Base-by-base conservation (phyloP, 2,329 filamentous ascomycete genomes). In the Cercospora nicotianae region DNA sequence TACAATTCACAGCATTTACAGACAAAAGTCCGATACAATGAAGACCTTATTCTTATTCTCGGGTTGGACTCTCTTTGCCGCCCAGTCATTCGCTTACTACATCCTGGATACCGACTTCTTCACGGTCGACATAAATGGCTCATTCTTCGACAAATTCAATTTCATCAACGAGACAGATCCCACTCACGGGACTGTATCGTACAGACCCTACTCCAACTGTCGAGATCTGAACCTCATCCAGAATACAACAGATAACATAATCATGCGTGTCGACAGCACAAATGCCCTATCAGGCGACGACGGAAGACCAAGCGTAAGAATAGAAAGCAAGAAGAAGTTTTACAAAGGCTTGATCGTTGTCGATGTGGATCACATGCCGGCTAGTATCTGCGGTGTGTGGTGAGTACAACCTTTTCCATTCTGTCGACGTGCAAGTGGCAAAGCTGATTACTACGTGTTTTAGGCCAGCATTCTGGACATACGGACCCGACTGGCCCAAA, bases 291-390 rank as follows among this genome's bases (percentile, higher is more conserved):
- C 85, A 2, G 67, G 68, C 61, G 30, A 26, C 4, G 63, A 61
- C 42, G 91, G 92, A 39, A 90, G 92, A 51, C 81, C 83, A 59
- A 93, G 90, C 26, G 87, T 93, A 33, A 89, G 92, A 18, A 80
- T 96, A 12, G 86, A 87, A 53, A 91, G 89, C 78, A 89, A 87
- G 63, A 83, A 86, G 60, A 78, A 82, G 3, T 93, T 88, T 77
- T 86, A 83, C 31, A 83, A 89, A 72, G 90, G 89, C 0, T 84
- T 93, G 9, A 87, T 93, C 72, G 88, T 93, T 60, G 83, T 90
- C 23, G 91, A 93, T 76, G 85, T 93, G 62, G 82, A 83, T 18
- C 90, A 93, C 72, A 93, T 93, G 89, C 90, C 91, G 3, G 84
- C 83, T 20, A 87, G 88, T 1, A 82, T 87, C 61, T 93, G 91